Base-by-base conservation (phyloP, 306 rosid species). In the Albizia julibrissin region DNA sequence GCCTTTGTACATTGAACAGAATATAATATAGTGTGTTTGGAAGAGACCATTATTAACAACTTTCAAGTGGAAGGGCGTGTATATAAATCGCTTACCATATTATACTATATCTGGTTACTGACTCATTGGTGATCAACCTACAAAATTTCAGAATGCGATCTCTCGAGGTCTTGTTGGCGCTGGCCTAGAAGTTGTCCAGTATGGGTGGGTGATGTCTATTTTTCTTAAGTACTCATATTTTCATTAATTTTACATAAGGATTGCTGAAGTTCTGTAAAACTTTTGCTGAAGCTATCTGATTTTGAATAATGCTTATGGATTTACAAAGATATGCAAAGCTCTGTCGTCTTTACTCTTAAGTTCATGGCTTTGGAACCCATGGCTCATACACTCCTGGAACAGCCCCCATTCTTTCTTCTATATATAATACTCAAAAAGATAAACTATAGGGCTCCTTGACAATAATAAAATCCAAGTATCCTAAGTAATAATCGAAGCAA, bases 141-240 rank as follows among this genome's bases (percentile, higher is more conserved):
- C 74, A 70, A 82, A 82, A 76, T 88, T 84, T 69, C 95, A 93
- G 99, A 93, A 89, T 89, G 97, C 97, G 33, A 83, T 92, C 85
- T 91, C 98, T 43, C 92, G 83, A 72, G 99, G 99, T 77, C 91
- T 95, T 69, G 83, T 86, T 37, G 83, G 91, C 78, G 90, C 97
- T 71, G 99, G 93, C 44, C 69, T 93, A 82, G 94, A 91, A 85
- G 97, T 95, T 83, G 86, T 95, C 86, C 98, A 89, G 42, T 95
- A 95, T 61, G 99, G 99, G 99, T 95, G 84, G 68, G 98, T 89
- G 82, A 67, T 75, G 33, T 49, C 27, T 59, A 46, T 52, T 24
- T 42, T 62, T 69, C 37, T 64, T 59, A 44, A 54, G 27, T 82
- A 58, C 24, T 49, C 42, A 64, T 52, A 31, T 71, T 27, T 34